A percentile compares a stretch with the other conserved stretches of the same genome.
Conservation (phyloP, 345 rosid genomes). For the Eutrema japonicum region DNA sequence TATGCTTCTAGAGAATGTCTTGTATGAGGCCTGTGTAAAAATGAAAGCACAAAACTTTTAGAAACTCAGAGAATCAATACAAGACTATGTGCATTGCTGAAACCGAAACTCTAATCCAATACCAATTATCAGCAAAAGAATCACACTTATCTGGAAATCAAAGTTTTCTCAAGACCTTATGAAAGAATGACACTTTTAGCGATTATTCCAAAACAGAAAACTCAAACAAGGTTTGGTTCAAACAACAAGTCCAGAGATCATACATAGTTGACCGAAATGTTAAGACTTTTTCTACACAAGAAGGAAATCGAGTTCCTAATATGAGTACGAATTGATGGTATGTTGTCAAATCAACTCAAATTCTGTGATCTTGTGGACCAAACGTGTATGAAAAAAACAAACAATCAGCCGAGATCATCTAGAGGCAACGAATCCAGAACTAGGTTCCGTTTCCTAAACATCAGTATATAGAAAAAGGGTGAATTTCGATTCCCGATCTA, state of each 20-base stretch:
- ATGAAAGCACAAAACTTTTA: conserved; percentile 28
- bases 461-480: background rate
- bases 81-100: background rate
- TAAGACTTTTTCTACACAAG: background rate
- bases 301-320: background rate
- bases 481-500: conserved; percentile 23
- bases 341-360: background rate
- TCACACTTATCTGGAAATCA: background rate
- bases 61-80: conserved; percentile 21
- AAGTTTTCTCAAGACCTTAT: background rate
- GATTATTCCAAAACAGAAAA: background rate
- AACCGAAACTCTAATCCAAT: background rate
- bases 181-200: conserved; percentile 15
- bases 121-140: background rate
- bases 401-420: background rate
- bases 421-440: background rate
- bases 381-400: conserved; percentile 15
- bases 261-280: conserved; percentile 23
- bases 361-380: conserved; percentile 1
- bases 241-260: conserved; percentile 19
- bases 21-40: conserved; percentile 21
- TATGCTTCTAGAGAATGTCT: conserved; percentile 32
- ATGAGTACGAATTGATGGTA: background rate
- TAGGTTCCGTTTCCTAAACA: conserved; percentile 9
- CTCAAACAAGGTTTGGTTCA: conserved; percentile 9